Evolutionary conservation across 768 basidiomycete genomes (phyloP), one percentile per base, ranked within the genome.

Genomic region (Tephrocybe sp.): DNA sequence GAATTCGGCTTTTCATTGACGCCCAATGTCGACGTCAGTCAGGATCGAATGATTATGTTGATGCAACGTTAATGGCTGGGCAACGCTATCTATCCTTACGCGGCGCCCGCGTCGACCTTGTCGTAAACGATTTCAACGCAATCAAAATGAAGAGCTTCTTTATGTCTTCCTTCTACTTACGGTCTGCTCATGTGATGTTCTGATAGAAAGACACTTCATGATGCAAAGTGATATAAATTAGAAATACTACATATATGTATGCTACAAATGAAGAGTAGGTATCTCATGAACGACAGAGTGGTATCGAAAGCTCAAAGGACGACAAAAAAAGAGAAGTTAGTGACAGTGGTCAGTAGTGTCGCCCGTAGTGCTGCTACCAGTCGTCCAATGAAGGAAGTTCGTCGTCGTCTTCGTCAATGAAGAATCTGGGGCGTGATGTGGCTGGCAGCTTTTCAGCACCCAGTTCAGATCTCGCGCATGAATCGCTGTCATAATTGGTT

Each of bases 351-450:
- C 27, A 34, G 38, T 8, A n/a, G n/a, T n/a, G n/a, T n/a, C n/a
- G 19, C 21, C 25, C 16, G 25, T n/a, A 38, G 16, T 16, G n/a
- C 42, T 57, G 54, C 55, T 70, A 74, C 72, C 74, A 75, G 30
- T 69, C 69, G 51, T 75, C 73, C 30, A 72, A 63, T 11, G 69
- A 65, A 51, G 74, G 73, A 35, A 71, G 69, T 9, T 67, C 70
- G 25, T 71, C 72, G 38, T 73, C 71, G 34, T 70, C 68, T 28
- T 66, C 69, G 22, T 68, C 69, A 21, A 56, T 66, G 56, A 45
- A 53, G 34, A 59, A 62, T 48, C 53, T 62, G 40, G 36, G 54
- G 49, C 38, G 64, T 38, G 52, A 57, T 51, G 41, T 38, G n/a
- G 46, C 51, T 26, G 55, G 49, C 27, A 47, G 24, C 26, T 55